Conservation (phyloP, 2,329 filamentous ascomycete genomes). For the Verticillium albo-atrum region DNA sequence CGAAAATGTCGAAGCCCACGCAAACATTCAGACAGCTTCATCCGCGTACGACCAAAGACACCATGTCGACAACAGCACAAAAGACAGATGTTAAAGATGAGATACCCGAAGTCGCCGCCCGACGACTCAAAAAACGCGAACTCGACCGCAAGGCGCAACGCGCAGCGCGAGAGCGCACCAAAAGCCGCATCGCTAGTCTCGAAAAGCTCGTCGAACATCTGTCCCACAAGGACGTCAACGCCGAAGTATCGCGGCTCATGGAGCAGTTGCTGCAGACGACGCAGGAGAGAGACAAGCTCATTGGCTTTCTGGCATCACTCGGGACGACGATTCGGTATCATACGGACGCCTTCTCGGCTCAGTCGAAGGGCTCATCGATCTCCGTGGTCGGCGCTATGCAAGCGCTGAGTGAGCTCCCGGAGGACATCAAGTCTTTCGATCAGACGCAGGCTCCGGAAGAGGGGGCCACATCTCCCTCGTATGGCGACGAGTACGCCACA, state of each 20-base stretch:
- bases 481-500: no score
- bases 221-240: conserved; percentile 15
- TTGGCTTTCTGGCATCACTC: background rate
- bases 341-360: background rate
- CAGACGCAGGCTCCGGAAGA: background rate
- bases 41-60: no score
- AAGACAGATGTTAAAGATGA: no score
- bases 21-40: no score
- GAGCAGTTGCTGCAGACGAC: conserved; percentile 13
- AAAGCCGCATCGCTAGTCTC: conserved; percentile 22
- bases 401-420: no score
- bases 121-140: conserved; percentile 23
- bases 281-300: background rate
- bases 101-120: conserved; percentile 2
- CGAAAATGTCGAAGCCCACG: no score
- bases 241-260: conserved; percentile 16
- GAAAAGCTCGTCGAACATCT: conserved; percentile 21
- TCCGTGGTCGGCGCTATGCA: background rate
- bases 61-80: no score
- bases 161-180: conserved; percentile 22
- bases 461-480: background rate
- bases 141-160: conserved; percentile 25
- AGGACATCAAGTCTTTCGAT: background rate
- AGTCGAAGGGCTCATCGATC: background rate
- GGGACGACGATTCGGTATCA: background rate